phyloP scores from a whole-genome alignment of 805 yeast species.

The Wickerhamiella sergipiensis region DNA sequence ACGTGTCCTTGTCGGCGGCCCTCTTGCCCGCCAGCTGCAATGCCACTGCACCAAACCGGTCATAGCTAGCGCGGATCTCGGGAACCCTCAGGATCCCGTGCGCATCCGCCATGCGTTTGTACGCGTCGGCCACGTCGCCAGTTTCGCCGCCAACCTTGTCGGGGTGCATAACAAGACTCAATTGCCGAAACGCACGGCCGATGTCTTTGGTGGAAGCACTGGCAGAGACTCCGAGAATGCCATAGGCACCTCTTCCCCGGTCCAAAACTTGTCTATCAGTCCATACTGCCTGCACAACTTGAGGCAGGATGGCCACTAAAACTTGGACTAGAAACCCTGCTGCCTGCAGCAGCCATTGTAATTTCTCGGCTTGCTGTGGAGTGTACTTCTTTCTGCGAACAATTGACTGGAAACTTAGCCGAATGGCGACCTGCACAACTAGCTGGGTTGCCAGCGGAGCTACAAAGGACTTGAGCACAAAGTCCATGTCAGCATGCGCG shows the following conservation, averaged over 20 bases:
- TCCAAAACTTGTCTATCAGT: not conserved
- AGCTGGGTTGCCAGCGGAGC: not conserved
- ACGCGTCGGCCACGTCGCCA: not conserved
- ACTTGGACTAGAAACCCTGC: not conserved
- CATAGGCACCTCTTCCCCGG: slow-evolving; percentile 5
- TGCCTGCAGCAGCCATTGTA: not conserved
- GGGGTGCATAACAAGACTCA: slow-evolving; percentile 22
- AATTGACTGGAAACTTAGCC: not conserved
- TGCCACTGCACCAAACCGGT: slow-evolving; percentile 47
- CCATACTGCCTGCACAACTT: not conserved
- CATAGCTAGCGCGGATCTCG: slow-evolving; percentile 68
- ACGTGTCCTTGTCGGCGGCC: not conserved
- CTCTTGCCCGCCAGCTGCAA: not conserved
- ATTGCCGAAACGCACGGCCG: slow-evolving; percentile 13
- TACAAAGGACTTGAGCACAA: not conserved
- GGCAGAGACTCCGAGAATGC: slow-evolving; percentile 13
- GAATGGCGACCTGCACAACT: not conserved
- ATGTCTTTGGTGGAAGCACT: slow-evolving; percentile 13
- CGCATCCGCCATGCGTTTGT: slow-evolving; percentile 22
- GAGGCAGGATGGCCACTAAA: not conserved
- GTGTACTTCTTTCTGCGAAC: not conserved
- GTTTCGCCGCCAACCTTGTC: slow-evolving; percentile 20
- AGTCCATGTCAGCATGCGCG: not conserved
- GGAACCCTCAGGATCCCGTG: slow-evolving; percentile 64
- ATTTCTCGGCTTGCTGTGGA: not conserved